Evolutionary conservation across 805 yeast genomes (phyloP).

Genomic region (Barnettozyma salicaria): DNA sequence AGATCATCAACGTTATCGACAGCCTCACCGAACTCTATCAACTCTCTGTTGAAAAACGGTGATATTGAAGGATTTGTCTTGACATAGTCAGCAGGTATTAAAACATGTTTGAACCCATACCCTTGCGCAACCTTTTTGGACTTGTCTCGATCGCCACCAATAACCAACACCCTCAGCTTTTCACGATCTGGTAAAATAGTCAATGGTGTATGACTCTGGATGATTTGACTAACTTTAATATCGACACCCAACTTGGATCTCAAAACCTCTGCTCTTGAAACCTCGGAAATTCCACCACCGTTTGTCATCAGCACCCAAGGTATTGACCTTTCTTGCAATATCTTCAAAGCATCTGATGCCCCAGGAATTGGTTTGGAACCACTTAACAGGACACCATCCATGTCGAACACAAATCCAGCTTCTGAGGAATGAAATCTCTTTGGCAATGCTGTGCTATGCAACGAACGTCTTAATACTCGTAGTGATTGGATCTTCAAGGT

Average conservation of each 20-base stretch:
- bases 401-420: slow-evolving; percentile 30
- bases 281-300: slow-evolving; percentile 80
- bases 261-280: slow-evolving; percentile 48
- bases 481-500: not conserved
- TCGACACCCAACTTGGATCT: slow-evolving; percentile 35
- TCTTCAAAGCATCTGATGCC: slow-evolving; percentile 55
- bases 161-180: slow-evolving; percentile 62
- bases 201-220: slow-evolving; percentile 88
- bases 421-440: slow-evolving; percentile 12
- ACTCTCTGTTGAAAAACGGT: slow-evolving; percentile 57
- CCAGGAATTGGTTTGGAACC: slow-evolving; percentile 62
- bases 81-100: slow-evolving; percentile 68
- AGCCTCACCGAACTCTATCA: slow-evolving; percentile 33
- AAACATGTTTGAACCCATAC: slow-evolving; percentile 75
- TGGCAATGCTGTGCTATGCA: slow-evolving; percentile 3
- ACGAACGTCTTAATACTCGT: slow-evolving; percentile 1
- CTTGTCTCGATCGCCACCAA: slow-evolving; percentile 72
- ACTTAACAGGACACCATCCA: slow-evolving; percentile 83
- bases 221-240: slow-evolving; percentile 44
- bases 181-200: slow-evolving; percentile 45
- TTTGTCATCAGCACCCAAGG: slow-evolving; percentile 86
- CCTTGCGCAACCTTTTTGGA: slow-evolving; percentile 66
- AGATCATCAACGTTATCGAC: slow-evolving; percentile 18
- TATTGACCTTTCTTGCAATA: slow-evolving; percentile 46
- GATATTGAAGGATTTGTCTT: slow-evolving; percentile 64